These are phyloP conservation scores for Paecilomyces fulvus DNA, from an alignment of 2,329 filamentous ascomycete species.

Conservation along the genomic window DNA sequence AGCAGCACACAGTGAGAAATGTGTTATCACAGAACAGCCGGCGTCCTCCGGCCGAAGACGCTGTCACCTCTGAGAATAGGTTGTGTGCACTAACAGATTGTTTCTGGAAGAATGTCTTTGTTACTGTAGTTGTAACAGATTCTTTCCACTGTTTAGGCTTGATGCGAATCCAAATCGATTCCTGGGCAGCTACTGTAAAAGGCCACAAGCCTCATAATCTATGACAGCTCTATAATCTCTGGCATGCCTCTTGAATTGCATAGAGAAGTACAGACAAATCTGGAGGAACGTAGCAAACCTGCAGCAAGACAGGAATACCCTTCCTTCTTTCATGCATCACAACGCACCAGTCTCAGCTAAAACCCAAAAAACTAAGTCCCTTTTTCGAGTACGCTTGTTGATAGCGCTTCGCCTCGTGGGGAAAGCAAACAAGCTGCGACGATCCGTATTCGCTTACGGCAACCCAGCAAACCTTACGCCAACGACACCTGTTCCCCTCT, in stretches of 20 bases:
- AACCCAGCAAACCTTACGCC: conserved; percentile 4
- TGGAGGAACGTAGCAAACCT: background rate
- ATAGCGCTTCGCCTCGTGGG: background rate
- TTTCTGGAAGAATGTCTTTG: background rate
- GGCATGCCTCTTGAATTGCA: background rate
- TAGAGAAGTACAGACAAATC: background rate
- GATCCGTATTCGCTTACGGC: background rate
- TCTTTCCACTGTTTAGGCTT: background rate
- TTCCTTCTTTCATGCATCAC: background rate
- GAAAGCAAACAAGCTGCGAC: background rate
- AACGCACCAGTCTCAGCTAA: background rate
- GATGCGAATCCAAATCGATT: background rate
- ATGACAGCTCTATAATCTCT: background rate
- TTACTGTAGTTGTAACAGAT: background rate
- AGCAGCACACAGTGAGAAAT: background rate
- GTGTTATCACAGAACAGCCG: background rate
- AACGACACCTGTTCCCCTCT: background rate
- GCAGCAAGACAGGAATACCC: background rate
- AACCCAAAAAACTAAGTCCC: no score
- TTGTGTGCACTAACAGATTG: background rate
- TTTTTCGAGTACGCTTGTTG: background rate
- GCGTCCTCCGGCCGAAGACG: background rate
- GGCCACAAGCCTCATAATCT: background rate
- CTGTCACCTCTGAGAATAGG: background rate
- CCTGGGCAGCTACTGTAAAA: background rate